Percentiles rank a stretch among this genome's conserved stretches.
These are phyloP conservation scores for Aspergillus incahuasiensis DNA, from an alignment of 495 filamentous ascomycete genomes.

Conservation along the genomic window DNA sequence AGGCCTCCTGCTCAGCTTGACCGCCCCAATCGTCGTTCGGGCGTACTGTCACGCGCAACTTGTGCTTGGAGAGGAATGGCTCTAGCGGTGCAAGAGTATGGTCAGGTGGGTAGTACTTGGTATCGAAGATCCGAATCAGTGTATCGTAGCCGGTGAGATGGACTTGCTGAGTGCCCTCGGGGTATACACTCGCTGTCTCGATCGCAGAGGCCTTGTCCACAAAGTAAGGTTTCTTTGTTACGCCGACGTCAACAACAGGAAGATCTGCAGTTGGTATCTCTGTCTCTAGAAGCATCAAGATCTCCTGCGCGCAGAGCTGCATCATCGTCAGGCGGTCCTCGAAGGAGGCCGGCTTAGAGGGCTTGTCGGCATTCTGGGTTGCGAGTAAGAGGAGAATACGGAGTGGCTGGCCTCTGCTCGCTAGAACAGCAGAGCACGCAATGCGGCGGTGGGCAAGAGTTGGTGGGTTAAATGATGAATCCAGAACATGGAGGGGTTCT, in stretches of 20 bases:
- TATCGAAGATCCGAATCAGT: constrained; percentile 71
- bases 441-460: constrained; percentile 78
- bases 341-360: constrained; percentile 74
- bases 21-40: constrained; percentile 63
- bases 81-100: constrained; percentile 53
- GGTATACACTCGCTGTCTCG: constrained; percentile 48
- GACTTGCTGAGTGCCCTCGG: constrained; percentile 51
- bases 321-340: constrained; percentile 84
- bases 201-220: constrained; percentile 77
- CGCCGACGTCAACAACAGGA: constrained; percentile 65
- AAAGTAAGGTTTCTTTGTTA: constrained; percentile 81
- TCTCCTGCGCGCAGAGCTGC: constrained; percentile 68
- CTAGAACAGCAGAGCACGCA: constrained; percentile 59
- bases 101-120: constrained; percentile 73
- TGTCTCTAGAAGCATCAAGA: constrained; percentile 36
- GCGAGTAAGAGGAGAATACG: constrained; percentile 78
- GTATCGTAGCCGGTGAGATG: constrained; percentile 89
- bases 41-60: constrained; percentile 68
- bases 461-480: constrained; percentile 95
- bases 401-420: constrained; percentile 29
- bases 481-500: constrained; percentile 72
- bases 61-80: constrained; percentile 65
- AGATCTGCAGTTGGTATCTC: not conserved
- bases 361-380: constrained; percentile 92
- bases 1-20: constrained; percentile 54